Percentiles rank a stretch among this genome's conserved stretches.
Evolutionary conservation across 805 yeast species (phyloP).

Genomic region (Hanseniaspora guilliermondii): DNA sequence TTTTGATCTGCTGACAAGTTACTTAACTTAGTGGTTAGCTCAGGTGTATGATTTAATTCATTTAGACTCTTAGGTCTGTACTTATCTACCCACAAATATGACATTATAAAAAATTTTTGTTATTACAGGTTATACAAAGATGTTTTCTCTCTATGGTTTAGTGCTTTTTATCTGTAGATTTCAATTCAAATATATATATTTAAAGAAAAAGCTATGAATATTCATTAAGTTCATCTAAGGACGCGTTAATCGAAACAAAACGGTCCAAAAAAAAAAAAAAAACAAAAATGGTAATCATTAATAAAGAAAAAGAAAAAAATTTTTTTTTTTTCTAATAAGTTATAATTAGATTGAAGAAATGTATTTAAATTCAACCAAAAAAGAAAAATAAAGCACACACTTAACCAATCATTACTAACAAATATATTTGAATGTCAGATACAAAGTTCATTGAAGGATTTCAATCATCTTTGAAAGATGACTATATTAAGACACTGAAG

Average conservation of each 20-base stretch:
- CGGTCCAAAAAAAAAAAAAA: no score
- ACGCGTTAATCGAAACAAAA: no score
- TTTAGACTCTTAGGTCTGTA: conserved; percentile 65
- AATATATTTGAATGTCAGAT: neutral
- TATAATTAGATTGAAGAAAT: neutral
- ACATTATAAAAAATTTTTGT: conserved; percentile 48
- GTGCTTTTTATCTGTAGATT: no score
- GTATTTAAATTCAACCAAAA: neutral
- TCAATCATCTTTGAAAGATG: neutral
- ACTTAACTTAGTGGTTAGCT: conserved; percentile 48
- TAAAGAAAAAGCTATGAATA: no score
- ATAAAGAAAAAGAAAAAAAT: no score
- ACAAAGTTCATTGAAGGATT: neutral
- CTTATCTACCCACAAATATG: conserved; percentile 89
- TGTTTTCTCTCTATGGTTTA: neutral
- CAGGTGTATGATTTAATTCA: conserved; percentile 52
- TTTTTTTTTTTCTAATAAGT: neutral
- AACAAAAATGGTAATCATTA: no score
- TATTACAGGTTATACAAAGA: neutral
- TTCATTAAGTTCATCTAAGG: no score
- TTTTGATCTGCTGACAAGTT: conserved; percentile 29
- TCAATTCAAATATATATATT: neutral
- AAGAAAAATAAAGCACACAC: neutral
- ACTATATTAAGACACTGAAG: neutral
- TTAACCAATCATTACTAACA: neutral